Base-by-base conservation (phyloP, 1,139 yeast genomes). In the Geotrichum reessii region DNA sequence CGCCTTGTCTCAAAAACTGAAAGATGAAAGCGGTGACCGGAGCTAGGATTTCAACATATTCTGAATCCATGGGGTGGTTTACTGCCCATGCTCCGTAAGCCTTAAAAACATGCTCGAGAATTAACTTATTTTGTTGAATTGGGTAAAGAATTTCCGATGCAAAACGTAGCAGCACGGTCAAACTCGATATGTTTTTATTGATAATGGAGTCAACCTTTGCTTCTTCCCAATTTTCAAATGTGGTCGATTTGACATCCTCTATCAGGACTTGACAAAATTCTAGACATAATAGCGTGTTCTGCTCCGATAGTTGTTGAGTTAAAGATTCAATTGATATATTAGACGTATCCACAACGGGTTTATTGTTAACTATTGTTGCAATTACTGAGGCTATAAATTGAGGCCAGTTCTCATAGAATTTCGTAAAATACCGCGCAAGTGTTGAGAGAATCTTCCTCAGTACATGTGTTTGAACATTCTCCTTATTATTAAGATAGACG, bases 391-490 rank as follows among this genome's bases (percentile, higher is more conserved):
- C 55, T 1, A 71, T 47, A 28, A 67, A 65, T 8, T 63, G 49
- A 7, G 63, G 62, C 78, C 78, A 75, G 7, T 58, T 53, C 8
- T 53, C 55, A 1, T 72, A 69, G 57, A 78, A 64, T 67, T 71
- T 63, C 63, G 69, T 37, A 65, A 65, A 67, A 53, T 69, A 62
- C 42, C 67, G 64, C 11, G 69, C 63, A 33, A 73, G 59, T 0
- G 73, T 70, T 1, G 73, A 63, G 11, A 75, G 63, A 12, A 76
- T 63, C 57, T 75, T 76, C 50, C 72, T 66, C 11, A 68, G 58
- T 14, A 73, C 76, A 61, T 71, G 67, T 14, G 62, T 58, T 33
- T 62, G 61, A 19, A 65, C 61, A 17, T 60, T 57, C 2, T 56
- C 55, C 19, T 59, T 57, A 5, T 52, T 53, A 27, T 62, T 59